Base-by-base conservation (phyloP, 306 rosid species). In the Medicago ruthenica region DNA sequence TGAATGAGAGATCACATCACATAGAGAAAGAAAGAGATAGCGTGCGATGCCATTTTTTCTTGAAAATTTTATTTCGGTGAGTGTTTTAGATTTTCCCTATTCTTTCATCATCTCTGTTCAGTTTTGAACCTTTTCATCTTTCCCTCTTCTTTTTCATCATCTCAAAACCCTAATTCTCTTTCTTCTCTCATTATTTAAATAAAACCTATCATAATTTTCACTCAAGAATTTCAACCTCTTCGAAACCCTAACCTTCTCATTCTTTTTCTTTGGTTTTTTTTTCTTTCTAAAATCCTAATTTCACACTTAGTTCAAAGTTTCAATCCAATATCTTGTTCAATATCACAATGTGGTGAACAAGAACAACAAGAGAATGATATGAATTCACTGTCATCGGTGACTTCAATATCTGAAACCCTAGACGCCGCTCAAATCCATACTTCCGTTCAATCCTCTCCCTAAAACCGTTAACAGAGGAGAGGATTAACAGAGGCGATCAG, bases 71-170 rank as follows among this genome's bases (percentile, higher is more conserved):
- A 21, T 57, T 77, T 79, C 3, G 11, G 9, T 6, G 36, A 76
- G 0, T 34, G 73, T 2, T 66, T 66, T 6, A 12, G 71, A 18
- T 41, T 66, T 76, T 78, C 81, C 76, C 78, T 76, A 77, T 76
- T 31, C 3, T 76, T 76, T 81, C 70, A 62, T 70, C 45, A 24
- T 13, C 42, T 45, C 20, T 37, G 14, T 24, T 53, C 51, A 50
- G 8, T 24, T 80, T 80, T 71, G 42, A 76, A 77, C 24, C 3
- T 83, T 83, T 83, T 80, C 48, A 8, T 37, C 76, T 91, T 91
- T 85, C 91, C 92, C 89, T 76, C 90, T 59, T 69, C 75, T 79
- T 76, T 72, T 31, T 59, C 55, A 7, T 27, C 6, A 13, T 15
- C 24, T 41, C 34, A 45, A 78, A 80, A 20, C 76, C 83, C 77